phyloP scores from a whole-genome alignment of 2,329 filamentous ascomycete genomes.

The Metarhizium rileyi region DNA sequence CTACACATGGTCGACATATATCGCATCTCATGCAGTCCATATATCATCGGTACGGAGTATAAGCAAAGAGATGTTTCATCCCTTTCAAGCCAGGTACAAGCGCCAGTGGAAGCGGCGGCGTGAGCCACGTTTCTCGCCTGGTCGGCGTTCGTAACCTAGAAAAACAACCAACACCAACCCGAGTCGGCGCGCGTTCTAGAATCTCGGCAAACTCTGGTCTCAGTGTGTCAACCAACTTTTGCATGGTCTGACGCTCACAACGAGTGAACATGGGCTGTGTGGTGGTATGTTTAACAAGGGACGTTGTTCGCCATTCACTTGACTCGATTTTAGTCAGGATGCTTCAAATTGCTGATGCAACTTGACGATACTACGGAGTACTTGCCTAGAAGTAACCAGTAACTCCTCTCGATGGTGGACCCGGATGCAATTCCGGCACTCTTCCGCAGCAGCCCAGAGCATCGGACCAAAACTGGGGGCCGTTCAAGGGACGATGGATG shows the following conservation, averaged over 20 bases:
- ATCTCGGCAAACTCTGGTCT: neutral
- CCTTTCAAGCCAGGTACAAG: neutral
- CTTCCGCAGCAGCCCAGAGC: constrained; percentile 15
- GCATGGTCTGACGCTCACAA: no score
- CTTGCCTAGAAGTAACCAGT: neutral
- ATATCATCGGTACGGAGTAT: neutral
- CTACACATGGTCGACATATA: no score
- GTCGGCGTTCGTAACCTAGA: neutral
- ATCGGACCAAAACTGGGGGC: constrained; percentile 7
- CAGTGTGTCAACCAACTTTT: neutral
- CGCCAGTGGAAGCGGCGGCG: neutral
- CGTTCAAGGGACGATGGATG: neutral
- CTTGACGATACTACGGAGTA: no score
- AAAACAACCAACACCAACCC: neutral
- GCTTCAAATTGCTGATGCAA: neutral
- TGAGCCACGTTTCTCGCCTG: neutral
- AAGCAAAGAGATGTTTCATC: neutral
- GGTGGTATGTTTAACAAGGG: no score
- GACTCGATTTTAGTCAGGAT: neutral
- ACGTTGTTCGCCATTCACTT: no score
- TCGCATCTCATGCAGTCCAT: neutral
- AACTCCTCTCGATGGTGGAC: constrained; percentile 14
- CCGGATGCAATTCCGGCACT: constrained; percentile 21
- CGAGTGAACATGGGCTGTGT: neutral
- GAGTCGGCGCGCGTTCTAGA: neutral